A percentile compares a stretch with the other conserved stretches of the same genome.
phyloP scores from a whole-genome alignment of 495 filamentous ascomycete genomes.

The Podospora didyma region DNA sequence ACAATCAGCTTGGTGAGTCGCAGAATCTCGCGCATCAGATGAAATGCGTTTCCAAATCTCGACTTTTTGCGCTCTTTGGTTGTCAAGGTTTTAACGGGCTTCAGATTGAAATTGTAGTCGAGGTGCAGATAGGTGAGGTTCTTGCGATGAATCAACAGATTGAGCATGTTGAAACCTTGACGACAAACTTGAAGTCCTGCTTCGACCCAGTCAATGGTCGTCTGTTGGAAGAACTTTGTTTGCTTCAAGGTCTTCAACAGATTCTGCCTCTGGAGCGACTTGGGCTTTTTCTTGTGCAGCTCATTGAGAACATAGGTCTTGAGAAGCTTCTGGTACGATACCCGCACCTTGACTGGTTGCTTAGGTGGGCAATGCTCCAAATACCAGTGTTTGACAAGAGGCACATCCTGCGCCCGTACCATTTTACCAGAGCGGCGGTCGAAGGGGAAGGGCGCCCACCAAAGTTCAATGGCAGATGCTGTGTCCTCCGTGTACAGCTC shows the following conservation, averaged over 20 bases:
- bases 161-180: constrained; percentile 99
- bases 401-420: constrained; percentile 95
- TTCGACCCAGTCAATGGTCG: constrained; percentile 98
- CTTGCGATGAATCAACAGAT: constrained; percentile 95
- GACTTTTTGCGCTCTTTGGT: constrained; percentile 99
- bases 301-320: constrained; percentile 97
- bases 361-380: constrained; percentile 84
- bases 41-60: constrained; percentile 98
- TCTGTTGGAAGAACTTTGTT: constrained; percentile 99
- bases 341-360: constrained; percentile 94
- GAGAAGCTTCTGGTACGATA: constrained; percentile 98
- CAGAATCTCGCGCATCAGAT: constrained; percentile 98
- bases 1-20: constrained; percentile 97
- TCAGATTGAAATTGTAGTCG: constrained; percentile 99
- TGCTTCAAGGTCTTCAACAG: constrained; percentile 83
- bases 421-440: constrained; percentile 95
- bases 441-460: constrained; percentile 99
- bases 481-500: constrained; percentile 89
- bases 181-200: constrained; percentile 97
- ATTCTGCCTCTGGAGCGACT: constrained; percentile 93
- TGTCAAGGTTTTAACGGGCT: constrained; percentile 97
- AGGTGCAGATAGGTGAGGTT: constrained; percentile 98
- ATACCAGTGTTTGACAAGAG: constrained; percentile 98
- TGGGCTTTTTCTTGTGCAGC: constrained; percentile 88
- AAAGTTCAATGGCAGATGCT: constrained; percentile 84